Evolutionary conservation across 2,329 filamentous ascomycete species (phyloP).

Genomic region (Pestalotiopsis sp.): DNA sequence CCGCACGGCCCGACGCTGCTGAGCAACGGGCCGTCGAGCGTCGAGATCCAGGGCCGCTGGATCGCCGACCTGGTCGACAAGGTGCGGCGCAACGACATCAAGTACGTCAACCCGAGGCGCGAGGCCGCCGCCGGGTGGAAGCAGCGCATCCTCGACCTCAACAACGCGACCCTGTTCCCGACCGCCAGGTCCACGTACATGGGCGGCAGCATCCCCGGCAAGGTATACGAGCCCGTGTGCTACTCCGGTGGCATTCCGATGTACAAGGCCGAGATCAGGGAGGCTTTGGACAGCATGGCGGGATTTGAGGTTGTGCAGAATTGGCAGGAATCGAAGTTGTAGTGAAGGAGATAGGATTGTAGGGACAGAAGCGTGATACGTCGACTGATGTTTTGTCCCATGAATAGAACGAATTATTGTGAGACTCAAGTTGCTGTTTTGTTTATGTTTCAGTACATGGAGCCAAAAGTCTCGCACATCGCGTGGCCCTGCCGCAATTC

Average conservation of each 20-base stretch:
- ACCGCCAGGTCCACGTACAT: slow-evolving; percentile 53
- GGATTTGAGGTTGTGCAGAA: slow-evolving; percentile 9
- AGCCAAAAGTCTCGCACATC: no score
- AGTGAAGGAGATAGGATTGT: background rate
- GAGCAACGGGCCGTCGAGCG: slow-evolving; percentile 54
- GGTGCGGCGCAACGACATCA: slow-evolving; percentile 44
- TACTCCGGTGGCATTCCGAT: slow-evolving; percentile 42
- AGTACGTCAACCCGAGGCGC: slow-evolving; percentile 48
- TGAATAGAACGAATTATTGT: no score
- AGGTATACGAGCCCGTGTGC: slow-evolving; percentile 50
- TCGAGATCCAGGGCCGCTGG: slow-evolving; percentile 58
- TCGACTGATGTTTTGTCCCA: no score
- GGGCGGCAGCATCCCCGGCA: slow-evolving; percentile 55
- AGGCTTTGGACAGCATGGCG: slow-evolving; percentile 8
- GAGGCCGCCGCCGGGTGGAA: slow-evolving; percentile 51
- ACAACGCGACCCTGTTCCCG: slow-evolving; percentile 47
- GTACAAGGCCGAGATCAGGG: slow-evolving; percentile 25
- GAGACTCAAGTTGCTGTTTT: no score
- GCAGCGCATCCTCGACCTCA: slow-evolving; percentile 45
- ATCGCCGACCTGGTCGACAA: slow-evolving; percentile 50
- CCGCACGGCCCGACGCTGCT: slow-evolving; percentile 57
- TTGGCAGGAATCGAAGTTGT: slow-evolving; percentile 2
- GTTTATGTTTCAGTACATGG: no score
- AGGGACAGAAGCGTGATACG: background rate
- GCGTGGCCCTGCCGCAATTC: no score